Conservation (phyloP, 768 basidiomycete genomes). For the Suillus sp. region DNA sequence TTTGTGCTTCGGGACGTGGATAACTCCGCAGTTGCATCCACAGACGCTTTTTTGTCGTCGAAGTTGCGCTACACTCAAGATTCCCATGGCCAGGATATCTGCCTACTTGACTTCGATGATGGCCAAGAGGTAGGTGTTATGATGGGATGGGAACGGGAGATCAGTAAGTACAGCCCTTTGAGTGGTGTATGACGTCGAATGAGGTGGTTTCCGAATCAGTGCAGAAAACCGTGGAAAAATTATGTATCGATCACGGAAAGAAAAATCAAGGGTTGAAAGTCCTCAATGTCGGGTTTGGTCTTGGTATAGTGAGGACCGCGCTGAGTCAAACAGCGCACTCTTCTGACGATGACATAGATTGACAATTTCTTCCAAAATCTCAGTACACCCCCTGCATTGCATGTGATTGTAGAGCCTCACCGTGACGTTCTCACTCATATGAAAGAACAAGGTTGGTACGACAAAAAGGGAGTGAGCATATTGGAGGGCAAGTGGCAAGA, state of each 20-base stretch:
- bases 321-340: constrained; percentile 6
- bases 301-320: constrained; percentile 72
- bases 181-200: constrained; percentile 18
- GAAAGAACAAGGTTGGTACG: constrained; percentile 74
- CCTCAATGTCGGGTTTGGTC: constrained; percentile 91
- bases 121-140: constrained; percentile 91
- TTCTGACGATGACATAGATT: constrained; percentile 52
- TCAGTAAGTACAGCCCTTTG: constrained; percentile 53
- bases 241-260: constrained; percentile 58
- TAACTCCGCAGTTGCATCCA: constrained; percentile 59
- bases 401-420: constrained; percentile 94
- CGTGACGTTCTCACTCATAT: constrained; percentile 87
- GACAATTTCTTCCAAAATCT: constrained; percentile 78
- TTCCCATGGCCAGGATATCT: constrained; percentile 78
- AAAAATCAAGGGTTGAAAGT: constrained; percentile 55
- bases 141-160: constrained; percentile 97
- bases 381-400: constrained; percentile 58
- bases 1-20: constrained; percentile 54
- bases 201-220: constrained; percentile 45
- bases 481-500: constrained; percentile 96
- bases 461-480: constrained; percentile 73
- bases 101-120: constrained; percentile 61
- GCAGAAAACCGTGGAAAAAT: constrained; percentile 70
- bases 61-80: constrained; percentile 70
- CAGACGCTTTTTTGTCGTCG: constrained; percentile 70